These are phyloP conservation scores for Cutaneotrichosporon sp. DNA, from an alignment of 1,284 basidiomycete species.

Conservation along the genomic window DNA sequence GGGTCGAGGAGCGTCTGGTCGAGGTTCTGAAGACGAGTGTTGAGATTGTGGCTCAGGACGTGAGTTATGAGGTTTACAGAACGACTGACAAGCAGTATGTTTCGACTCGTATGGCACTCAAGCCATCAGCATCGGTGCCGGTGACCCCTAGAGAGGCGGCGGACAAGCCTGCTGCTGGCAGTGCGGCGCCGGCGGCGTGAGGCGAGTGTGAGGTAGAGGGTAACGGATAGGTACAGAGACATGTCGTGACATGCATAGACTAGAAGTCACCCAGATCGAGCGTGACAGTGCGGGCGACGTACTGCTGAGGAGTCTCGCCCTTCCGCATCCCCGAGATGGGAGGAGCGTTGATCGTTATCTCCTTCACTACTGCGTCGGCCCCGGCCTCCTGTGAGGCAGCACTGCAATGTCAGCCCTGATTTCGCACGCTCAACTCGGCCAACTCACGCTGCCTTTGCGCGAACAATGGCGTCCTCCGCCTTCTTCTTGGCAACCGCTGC, in stretches of 20 bases:
- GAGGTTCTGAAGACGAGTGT: conserved; percentile 77
- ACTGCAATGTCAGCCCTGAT: conserved; percentile 2
- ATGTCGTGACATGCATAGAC: conserved; percentile 2
- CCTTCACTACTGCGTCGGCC: conserved; percentile 16
- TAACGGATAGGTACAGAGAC: not conserved
- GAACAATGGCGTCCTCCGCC: conserved; percentile 48
- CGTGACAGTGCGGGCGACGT: conserved; percentile 52
- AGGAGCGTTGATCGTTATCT: conserved; percentile 13
- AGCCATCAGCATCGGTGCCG: conserved; percentile 29
- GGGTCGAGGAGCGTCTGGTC: conserved; percentile 91
- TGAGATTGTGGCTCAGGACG: conserved; percentile 82
- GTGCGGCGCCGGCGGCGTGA: not conserved
- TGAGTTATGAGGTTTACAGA: conserved; percentile 31
- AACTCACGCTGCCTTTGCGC: conserved; percentile 18
- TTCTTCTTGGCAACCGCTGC: conserved; percentile 68
- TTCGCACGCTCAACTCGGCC: not conserved
- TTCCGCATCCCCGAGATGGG: conserved; percentile 39
- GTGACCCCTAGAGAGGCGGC: conserved; percentile 1
- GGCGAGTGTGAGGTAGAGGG: not conserved
- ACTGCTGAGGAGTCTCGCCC: conserved; percentile 49
- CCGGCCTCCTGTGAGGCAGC: conserved; percentile 13
- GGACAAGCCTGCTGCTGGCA: not conserved
- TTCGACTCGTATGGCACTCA: conserved; percentile 52
- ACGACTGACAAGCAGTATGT: conserved; percentile 40
- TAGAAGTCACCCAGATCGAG: conserved; percentile 56